phyloP scores from a whole-genome alignment of 306 rosid species.

The Medicago ruthenica region DNA sequence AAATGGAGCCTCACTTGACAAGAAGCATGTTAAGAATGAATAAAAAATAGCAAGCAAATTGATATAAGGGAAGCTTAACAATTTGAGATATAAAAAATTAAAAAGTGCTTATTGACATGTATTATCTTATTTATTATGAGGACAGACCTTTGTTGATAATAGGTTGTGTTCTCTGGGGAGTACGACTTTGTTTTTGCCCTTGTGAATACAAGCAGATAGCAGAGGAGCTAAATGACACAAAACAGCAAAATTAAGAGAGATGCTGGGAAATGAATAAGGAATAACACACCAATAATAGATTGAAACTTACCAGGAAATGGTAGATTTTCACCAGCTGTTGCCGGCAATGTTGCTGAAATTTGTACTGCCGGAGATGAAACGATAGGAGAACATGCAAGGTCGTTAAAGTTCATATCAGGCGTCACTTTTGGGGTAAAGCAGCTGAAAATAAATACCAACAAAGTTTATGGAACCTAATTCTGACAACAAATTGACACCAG shows the following conservation, averaged over 20 bases:
- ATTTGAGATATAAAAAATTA: background rate
- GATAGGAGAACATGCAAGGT: background rate
- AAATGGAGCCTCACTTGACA: background rate
- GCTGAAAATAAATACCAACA: slow-evolving; percentile 36
- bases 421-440: slow-evolving; percentile 24
- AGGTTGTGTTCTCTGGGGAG: slow-evolving; percentile 24
- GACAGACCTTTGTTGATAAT: slow-evolving; percentile 39
- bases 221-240: slow-evolving; percentile 34
- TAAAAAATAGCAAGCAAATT: background rate
- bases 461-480: background rate
- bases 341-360: slow-evolving; percentile 20
- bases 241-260: slow-evolving; percentile 7
- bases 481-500: background rate
- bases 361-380: background rate
- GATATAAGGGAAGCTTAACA: background rate
- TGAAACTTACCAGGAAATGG: background rate
- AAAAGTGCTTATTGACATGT: background rate
- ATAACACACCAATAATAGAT: background rate
- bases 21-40: background rate
- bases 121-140: background rate
- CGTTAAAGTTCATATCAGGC: slow-evolving; percentile 20
- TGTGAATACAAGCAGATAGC: slow-evolving; percentile 24
- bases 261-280: background rate
- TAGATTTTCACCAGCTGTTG: slow-evolving; percentile 33
- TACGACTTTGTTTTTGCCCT: slow-evolving; percentile 12